Evolutionary conservation across 129 eudicot species (phyloP), one percentile per base, ranked within the genome.

Genomic region (Artemisia tridentata): DNA sequence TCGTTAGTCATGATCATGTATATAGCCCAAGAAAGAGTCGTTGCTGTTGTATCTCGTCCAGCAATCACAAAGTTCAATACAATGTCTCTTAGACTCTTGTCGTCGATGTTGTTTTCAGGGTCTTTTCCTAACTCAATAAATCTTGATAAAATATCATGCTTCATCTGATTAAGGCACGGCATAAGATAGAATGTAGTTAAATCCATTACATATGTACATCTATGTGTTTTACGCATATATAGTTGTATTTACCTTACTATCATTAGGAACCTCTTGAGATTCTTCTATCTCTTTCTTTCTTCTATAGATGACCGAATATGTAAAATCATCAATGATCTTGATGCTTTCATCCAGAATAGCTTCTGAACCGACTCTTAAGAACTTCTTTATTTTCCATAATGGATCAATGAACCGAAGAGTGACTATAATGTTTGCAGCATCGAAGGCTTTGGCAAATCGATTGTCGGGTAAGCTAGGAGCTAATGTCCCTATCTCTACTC

Each of bases 41-140:
- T 84, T 11, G 99, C 99, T 7, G 99, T 93, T 5, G 99, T 93
- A 76, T 93, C 99, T 13, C 99, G 85, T 16, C 99, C 99, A 5
- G 99, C 99, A 20, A 93, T 93, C 57, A 93, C 97, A 67, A 93
- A 93, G 80, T 93, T 93, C 20, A 93, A 72, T 51, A 90, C 97
- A 16, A 93, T 73, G 68, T 93, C 99, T 81, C 99, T 87, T 15
- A 93, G 87, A 86, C 97, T 93, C 57, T 93, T 93, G 74, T 93
- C 96, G 11, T 86, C 82, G 74, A 88, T 80, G 61, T 84, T 87
- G 83, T 72, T 93, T 38, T 85, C 93, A 0, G 91, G 90, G 65
- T 93, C 99, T 56, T 84, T 83, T 52, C 93, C 86, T 59, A 93
- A 81, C 83, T 90, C 96, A 31, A 93, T 90, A 71, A 93, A 93